These are phyloP conservation scores for Tinospora cordifolia DNA, from an alignment of 164 flowering plant species.

Conservation along the genomic window DNA sequence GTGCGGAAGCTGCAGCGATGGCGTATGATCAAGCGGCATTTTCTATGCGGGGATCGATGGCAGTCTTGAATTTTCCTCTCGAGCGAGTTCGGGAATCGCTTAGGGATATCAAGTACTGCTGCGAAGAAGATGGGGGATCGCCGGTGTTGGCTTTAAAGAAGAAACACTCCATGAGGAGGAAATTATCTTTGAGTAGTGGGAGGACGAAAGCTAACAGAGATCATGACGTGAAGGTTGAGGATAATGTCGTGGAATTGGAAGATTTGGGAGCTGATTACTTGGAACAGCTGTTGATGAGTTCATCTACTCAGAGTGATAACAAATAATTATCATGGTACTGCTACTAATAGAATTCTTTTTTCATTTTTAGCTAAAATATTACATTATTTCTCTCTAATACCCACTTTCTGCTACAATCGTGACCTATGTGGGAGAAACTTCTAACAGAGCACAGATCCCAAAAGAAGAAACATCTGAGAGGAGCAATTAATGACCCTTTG, in stretches of 20 bases:
- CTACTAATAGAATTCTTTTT: no score
- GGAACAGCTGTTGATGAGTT: conserved; percentile 40
- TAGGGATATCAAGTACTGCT: conserved; percentile 23
- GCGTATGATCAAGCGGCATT: conserved; percentile 73
- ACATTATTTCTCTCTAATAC: no score
- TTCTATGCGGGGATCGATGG: conserved; percentile 42
- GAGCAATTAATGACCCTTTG: no score
- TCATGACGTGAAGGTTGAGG: no score
- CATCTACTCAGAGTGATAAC: conserved; percentile 21
- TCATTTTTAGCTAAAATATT: no score
- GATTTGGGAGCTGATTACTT: conserved; percentile 54
- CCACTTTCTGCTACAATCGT: no score
- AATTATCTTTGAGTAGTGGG: neutral
- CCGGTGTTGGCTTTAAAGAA: conserved; percentile 55
- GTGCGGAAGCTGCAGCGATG: conserved; percentile 63
- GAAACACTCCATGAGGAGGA: conserved; percentile 39
- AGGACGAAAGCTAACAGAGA: conserved; percentile 22
- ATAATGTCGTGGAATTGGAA: conserved; percentile 48
- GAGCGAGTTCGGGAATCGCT: conserved; percentile 46
- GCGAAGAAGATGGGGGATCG: conserved; percentile 33
- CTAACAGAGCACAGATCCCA: no score
- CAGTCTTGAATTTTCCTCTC: conserved; percentile 50
- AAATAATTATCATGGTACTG: neutral
- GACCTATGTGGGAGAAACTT: no score
- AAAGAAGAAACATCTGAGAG: no score